phyloP scores from a whole-genome alignment of 768 basidiomycete genomes.

The Mycena amicta region DNA sequence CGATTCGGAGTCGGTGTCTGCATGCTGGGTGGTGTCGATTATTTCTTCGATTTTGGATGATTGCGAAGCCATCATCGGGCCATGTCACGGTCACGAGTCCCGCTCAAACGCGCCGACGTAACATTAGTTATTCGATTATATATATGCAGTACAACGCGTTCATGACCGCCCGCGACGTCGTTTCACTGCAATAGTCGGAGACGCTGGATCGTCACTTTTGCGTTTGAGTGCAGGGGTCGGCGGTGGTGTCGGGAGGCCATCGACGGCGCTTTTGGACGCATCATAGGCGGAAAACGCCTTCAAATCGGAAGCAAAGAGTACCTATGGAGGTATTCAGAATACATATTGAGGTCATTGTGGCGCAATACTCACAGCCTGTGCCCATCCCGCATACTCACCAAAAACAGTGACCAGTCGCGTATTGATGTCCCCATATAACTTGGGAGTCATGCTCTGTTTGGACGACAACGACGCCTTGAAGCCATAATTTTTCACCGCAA shows the following conservation, averaged over 20 bases:
- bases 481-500: slow-evolving; percentile 79
- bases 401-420: slow-evolving; percentile 62
- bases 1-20: slow-evolving; percentile 18
- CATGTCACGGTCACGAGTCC: background rate
- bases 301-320: background rate
- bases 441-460: slow-evolving; percentile 71
- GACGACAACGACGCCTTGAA: slow-evolving; percentile 48
- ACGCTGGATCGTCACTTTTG: too few relatives aligned
- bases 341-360: too few relatives aligned
- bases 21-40: slow-evolving; percentile 27
- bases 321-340: too few relatives aligned
- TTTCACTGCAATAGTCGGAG: too few relatives aligned
- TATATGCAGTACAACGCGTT: too few relatives aligned
- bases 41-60: slow-evolving; percentile 27
- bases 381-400: slow-evolving; percentile 91
- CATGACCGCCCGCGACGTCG: background rate
- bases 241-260: background rate
- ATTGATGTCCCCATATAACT: slow-evolving; percentile 74
- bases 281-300: background rate
- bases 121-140: too few relatives aligned
- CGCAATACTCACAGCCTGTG: slow-evolving; percentile 67
- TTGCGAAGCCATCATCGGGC: slow-evolving; percentile 19
- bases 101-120: background rate
- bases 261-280: background rate
- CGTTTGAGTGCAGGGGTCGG: background rate